Base-by-base conservation (phyloP, 1,284 basidiomycete genomes). In the Ceratobasidium sp. region DNA sequence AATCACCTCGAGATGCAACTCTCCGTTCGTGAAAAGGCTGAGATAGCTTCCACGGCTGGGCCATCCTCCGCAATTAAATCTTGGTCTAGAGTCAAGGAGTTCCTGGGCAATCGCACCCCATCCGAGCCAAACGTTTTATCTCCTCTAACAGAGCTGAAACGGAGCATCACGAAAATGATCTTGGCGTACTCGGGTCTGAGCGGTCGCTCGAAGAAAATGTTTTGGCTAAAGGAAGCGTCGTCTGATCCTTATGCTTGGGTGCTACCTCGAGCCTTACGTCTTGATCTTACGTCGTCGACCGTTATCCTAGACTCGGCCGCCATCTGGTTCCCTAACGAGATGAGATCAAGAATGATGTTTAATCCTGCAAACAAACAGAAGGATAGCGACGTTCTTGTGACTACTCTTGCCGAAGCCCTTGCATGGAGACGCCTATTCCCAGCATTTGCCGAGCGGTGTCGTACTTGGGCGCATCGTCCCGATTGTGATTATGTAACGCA, bases 401-500 rank as follows among this genome's bases (percentile, higher is more conserved):
- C 25, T 5, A 19, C 19, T n/a, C n/a, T 17, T 13, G 19, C 17
- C 25, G 67, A 69, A 43, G 51, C 29, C 13, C 5, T 25, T 0
- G 67, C 54, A 11, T 69, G 67, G 67, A 69, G 57, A 43, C 25
- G 54, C 3, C 11, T 69, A 8, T 43, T 69, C 2, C 67, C 67
- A 8, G 54, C 52, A 32, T 57, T 56, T 29, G 51, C 54, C 37
- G 67, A 69, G 25, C 52, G 67, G 13, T 37, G 51, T 15, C 67
- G 67, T 37, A 69, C 67, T 11, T 69, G 67, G 67, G 13, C 52
- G n/a, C 67, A 69, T 44, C 54, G 32, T 29, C 52, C 54, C 15
- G 29, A 57, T 37, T 69, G 67, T 22, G 22, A n/a, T 22, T 57
- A 69, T 52, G 52, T n/a, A 37, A 13, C 37, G 2, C 29, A 5